These are phyloP conservation scores for Cupressus sempervirens DNA, from an alignment of 75 land plant species.

Conservation along the genomic window DNA sequence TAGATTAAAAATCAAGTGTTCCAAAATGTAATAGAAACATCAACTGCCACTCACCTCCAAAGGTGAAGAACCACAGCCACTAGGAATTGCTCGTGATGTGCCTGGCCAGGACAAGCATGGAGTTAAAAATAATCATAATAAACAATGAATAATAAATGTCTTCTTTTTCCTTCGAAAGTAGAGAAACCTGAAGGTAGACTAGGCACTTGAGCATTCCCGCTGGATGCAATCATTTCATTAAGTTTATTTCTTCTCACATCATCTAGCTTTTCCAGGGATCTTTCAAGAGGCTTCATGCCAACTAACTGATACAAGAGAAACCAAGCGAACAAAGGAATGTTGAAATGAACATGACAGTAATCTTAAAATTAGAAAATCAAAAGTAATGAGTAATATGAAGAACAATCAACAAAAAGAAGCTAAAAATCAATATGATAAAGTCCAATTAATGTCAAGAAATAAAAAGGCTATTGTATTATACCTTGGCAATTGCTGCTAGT, in stretches of 20 bases:
- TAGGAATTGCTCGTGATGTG: neutral
- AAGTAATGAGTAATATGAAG: neutral
- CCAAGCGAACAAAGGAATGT: neutral
- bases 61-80: constrained; percentile 7
- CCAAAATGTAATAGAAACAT: neutral
- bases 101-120: neutral
- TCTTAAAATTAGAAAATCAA: neutral
- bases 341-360: neutral
- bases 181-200: constrained; percentile 24
- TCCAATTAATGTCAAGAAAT: neutral
- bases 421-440: neutral
- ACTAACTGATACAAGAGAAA: constrained; percentile 25
- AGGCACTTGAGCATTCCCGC: constrained; percentile 6
- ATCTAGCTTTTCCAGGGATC: constrained; percentile 50
- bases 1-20: neutral
- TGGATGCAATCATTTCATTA: constrained; percentile 42
- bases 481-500: constrained; percentile 53
- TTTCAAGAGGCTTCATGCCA: constrained; percentile 45
- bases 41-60: constrained; percentile 1
- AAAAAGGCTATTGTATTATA: neutral
- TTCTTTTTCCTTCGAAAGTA: neutral
- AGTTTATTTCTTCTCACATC: constrained; percentile 50
- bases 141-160: neutral
- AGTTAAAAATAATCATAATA: neutral
- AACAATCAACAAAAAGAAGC: neutral